Evolutionary conservation across 768 basidiomycete genomes (phyloP), one percentile per base, ranked within the genome.

Genomic region (Pilatotrama ljubarskyi): DNA sequence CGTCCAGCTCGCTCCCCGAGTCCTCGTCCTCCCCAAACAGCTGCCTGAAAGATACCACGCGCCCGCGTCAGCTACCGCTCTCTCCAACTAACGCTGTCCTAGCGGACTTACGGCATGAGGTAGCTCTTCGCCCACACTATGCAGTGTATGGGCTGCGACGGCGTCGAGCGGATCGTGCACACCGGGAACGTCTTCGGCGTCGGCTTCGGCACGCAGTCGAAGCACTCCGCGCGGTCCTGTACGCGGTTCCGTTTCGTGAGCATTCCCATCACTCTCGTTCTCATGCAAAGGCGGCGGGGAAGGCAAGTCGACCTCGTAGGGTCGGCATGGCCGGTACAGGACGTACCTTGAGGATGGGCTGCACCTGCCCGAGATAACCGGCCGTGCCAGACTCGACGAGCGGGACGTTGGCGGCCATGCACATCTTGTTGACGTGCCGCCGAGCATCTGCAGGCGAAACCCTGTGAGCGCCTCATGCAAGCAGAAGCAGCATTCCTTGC

Each of bases 121-220:
- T 98, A 98, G 58, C 86, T 95, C 73, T 98, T 99, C 29, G 93
- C 94, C 97, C 97, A 99, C 2, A 98, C 95, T 49, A 99, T 98
- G 69, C 96, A 99, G 68, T 99, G 97, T 51, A 98, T 97, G 0
- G 97, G 94, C 64, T 96, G 95, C 58, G 90, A 93, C 0, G 97
- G 97, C 0, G 97, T 98, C 2, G 93, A 93, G 38, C 96, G 87
- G 65, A 99, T 98, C 0, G 97, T 98, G 72, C 97, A 99, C 10
- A 98, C 95, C 0, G 97, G 95, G 70, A 93, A 98, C 0, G 93
- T 90, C 71, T 95, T 98, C 0, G 95, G 94, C 0, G 91, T 90
- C 0, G 90, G 88, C 71, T 98, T 98, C 5, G 89, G 84, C n/a
- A 92, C 81, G 66, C 97, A 99, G 69, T 98, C 95, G 69, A 95